A percentile compares a stretch with the other conserved stretches of the same genome.
These are phyloP conservation scores for Saccharomycopsis hybrid DNA, from an alignment of 1,139 yeast species.

Conservation along the genomic window DNA sequence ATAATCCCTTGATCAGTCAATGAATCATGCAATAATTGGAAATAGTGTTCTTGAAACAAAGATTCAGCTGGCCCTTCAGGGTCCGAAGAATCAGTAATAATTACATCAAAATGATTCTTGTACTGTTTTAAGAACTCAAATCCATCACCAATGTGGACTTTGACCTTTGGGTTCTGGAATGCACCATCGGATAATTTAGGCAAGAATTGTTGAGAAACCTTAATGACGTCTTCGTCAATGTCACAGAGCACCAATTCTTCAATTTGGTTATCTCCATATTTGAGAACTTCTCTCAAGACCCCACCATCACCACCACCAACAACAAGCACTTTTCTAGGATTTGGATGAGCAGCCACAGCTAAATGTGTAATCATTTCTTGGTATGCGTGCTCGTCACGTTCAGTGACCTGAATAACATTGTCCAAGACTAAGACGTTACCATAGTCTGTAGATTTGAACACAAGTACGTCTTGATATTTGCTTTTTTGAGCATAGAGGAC, in stretches of 20 bases:
- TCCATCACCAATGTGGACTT: constrained; percentile 80
- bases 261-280: constrained; percentile 53
- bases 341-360: constrained; percentile 68
- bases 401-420: constrained; percentile 85
- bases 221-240: constrained; percentile 82
- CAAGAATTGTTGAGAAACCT: constrained; percentile 64
- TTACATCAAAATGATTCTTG: constrained; percentile 63
- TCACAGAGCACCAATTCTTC: constrained; percentile 78
- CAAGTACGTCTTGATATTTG: constrained; percentile 75
- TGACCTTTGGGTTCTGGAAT: constrained; percentile 64
- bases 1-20: constrained; percentile 70
- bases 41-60: constrained; percentile 80
- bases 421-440: constrained; percentile 84
- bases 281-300: constrained; percentile 75
- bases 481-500: constrained; percentile 70
- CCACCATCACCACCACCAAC: constrained; percentile 97
- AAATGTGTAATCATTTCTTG: constrained; percentile 85
- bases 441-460: constrained; percentile 66
- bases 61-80: constrained; percentile 99
- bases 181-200: constrained; percentile 70
- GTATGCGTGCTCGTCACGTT: constrained; percentile 83
- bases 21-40: constrained; percentile 62
- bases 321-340: constrained; percentile 70
- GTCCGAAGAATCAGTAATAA: constrained; percentile 92
- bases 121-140: constrained; percentile 63